These are phyloP conservation scores for Trametes cinnabarina DNA, from an alignment of 768 basidiomycete species.

Conservation along the genomic window DNA sequence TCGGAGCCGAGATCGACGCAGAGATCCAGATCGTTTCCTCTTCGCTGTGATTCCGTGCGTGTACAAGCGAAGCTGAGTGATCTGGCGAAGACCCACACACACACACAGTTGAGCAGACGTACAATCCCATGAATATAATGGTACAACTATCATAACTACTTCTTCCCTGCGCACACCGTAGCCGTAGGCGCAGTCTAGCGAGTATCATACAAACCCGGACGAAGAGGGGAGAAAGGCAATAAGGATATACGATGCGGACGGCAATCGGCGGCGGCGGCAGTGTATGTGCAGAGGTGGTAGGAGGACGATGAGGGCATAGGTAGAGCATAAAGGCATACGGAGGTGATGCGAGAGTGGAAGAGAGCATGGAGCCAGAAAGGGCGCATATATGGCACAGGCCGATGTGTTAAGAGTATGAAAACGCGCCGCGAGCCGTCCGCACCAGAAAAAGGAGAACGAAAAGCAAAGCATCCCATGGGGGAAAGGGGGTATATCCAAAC, in stretches of 20 bases:
- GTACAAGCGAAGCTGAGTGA: no score
- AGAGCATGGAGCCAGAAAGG: neutral
- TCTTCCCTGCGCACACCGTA: no score
- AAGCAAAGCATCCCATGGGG: no score
- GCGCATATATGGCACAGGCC: neutral
- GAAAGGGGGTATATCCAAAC: constrained; percentile 1
- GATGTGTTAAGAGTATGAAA: neutral
- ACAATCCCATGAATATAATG: no score
- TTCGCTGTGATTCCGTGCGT: no score
- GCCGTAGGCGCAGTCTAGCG: no score
- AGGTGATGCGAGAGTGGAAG: neutral
- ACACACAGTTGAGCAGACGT: no score
- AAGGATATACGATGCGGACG: constrained; percentile 13
- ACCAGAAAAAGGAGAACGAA: constrained; percentile 15
- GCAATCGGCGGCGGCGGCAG: neutral
- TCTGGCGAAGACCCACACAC: no score
- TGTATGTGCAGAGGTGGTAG: neutral
- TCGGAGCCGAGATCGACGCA: no score
- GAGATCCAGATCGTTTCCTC: no score
- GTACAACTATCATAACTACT: no score
- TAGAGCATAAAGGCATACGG: neutral
- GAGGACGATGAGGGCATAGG: neutral
- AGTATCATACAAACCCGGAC: no score
- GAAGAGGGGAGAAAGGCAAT: neutral
- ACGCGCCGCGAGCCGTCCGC: constrained; percentile 7